Conservation (phyloP, 2,329 filamentous ascomycete genomes). For the Diatrype stigma region DNA sequence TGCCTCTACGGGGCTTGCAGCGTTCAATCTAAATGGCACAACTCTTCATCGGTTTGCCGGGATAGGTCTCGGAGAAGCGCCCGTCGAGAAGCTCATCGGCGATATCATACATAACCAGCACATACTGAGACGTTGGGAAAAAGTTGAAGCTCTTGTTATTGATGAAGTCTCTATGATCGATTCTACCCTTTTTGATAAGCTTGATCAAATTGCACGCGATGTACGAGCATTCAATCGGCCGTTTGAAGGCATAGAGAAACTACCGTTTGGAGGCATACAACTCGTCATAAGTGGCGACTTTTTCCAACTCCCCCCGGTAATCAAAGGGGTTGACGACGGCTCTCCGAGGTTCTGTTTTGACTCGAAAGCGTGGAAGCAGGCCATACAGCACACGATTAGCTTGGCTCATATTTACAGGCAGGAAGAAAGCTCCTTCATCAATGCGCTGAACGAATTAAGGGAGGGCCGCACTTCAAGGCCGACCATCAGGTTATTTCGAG, state of each 20-base stretch:
- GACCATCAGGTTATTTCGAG: conserved; percentile 59
- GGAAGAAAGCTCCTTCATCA: conserved; percentile 64
- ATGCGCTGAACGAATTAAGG: conserved; percentile 74
- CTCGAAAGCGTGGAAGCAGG: conserved; percentile 66
- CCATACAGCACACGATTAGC: conserved; percentile 70
- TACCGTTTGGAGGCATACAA: conserved; percentile 72
- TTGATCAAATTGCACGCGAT: conserved; percentile 63
- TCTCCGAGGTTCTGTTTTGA: conserved; percentile 63
- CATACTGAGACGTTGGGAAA: conserved; percentile 64
- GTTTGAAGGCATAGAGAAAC: conserved; percentile 71
- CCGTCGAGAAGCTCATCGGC: conserved; percentile 63
- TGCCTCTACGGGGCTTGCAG: conserved; percentile 70
- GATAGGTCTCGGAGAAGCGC: conserved; percentile 69
- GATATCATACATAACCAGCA: conserved; percentile 69
- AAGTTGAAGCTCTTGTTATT: conserved; percentile 66
- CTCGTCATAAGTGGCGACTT: conserved; percentile 74
- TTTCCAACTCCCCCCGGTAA: conserved; percentile 73
- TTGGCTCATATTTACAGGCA: conserved; percentile 73
- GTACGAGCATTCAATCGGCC: conserved; percentile 68
- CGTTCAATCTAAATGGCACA: conserved; percentile 71
- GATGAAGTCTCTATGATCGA: conserved; percentile 81
- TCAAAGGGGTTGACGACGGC: conserved; percentile 52
- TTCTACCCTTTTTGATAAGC: conserved; percentile 71
- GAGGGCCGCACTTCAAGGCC: conserved; percentile 57
- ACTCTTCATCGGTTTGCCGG: conserved; percentile 72